Base-by-base conservation (phyloP, 768 basidiomycete genomes). In the Lyophyllum decastes region DNA sequence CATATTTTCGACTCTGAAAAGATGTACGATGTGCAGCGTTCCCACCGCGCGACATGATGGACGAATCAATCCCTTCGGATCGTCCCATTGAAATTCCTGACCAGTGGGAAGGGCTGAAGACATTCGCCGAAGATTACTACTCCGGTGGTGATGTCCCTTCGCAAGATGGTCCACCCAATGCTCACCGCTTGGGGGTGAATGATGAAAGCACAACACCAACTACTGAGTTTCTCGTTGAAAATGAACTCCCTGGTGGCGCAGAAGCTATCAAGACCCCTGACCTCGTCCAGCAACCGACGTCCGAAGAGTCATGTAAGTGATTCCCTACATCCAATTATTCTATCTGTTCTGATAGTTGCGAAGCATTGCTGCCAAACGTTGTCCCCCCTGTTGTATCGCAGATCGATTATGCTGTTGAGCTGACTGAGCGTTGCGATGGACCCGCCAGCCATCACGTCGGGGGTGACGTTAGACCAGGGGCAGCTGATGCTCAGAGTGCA, bases 351-450 rank as follows among this genome's bases (percentile, higher is more conserved):
- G 21, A 11, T 4, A 41, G 26, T 38, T n/a, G 27, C 27, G 25
- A 17, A 41, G 53, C 52, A 19, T 54, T 48, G 33, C 66, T 62
- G 25, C 58, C 55, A 44, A 22, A 55, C 21, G 8, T 17, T 33
- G 22, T 49, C 34, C 62, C 62, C 27, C 27, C 4, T 24, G 11
- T 30, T 54, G 30, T 40, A 17, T 19, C 33, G 35, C 21, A 49
- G 27, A 43, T 24, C 26, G 47, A 58, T 27, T 55, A 38, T n/a
- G 60, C 61, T 22, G 58, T 73, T 6, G 73, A 75, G 7, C 56
- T 80, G 19, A 59, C 64, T 19, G 78, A 80, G 62, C 72, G 72
- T 26, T 81, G 78, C 79, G 62, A 63, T 34, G 76, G 72, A 24
- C 73, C 79, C 5, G 66, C 65, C 25, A 71, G 66, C 6, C 76